These are phyloP conservation scores for Biscogniauxia mediterranea DNA, from an alignment of 2,329 filamentous ascomycete species.

Conservation along the genomic window DNA sequence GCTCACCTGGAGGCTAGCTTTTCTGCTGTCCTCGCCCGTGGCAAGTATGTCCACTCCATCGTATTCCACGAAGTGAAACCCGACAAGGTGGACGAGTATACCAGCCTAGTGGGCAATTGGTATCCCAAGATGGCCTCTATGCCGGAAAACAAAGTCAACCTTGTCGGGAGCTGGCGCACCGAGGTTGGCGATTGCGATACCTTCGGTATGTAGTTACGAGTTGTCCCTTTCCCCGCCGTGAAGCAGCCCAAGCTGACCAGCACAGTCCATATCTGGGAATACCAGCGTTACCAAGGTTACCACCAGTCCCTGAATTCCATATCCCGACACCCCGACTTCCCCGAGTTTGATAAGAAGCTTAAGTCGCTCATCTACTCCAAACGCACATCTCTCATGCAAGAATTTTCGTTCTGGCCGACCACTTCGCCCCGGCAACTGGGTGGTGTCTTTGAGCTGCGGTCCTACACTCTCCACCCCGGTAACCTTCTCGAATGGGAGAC, in stretches of 20 bases:
- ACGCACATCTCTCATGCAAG: slow-evolving; percentile 92
- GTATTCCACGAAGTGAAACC: slow-evolving; percentile 95
- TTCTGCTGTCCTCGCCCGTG: slow-evolving; percentile 88
- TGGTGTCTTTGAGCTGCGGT: slow-evolving; percentile 91
- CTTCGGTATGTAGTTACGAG: slow-evolving; percentile 50
- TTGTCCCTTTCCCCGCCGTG: not conserved
- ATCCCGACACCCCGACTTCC: slow-evolving; percentile 76
- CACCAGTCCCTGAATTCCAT: slow-evolving; percentile 88
- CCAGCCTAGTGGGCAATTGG: slow-evolving; percentile 83
- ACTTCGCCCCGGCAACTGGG: slow-evolving; percentile 85
- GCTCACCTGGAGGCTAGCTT: slow-evolving; percentile 95
- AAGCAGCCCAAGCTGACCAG: slow-evolving; percentile 10
- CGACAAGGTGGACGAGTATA: slow-evolving; percentile 93
- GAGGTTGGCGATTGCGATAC: slow-evolving; percentile 97
- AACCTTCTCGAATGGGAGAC: slow-evolving; percentile 98
- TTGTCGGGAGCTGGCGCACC: slow-evolving; percentile 97
- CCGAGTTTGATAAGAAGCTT: slow-evolving; percentile 79
- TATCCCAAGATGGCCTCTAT: slow-evolving; percentile 85
- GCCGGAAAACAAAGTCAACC: slow-evolving; percentile 88
- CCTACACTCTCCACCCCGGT: slow-evolving; percentile 92
- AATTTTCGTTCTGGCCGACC: slow-evolving; percentile 99
- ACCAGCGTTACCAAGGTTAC: slow-evolving; percentile 94
- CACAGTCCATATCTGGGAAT: slow-evolving; percentile 98
- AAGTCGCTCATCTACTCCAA: slow-evolving; percentile 83
- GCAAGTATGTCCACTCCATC: slow-evolving; percentile 98